phyloP scores from a whole-genome alignment of 2,329 filamentous ascomycete genomes.

The Neoascochyta sp. region DNA sequence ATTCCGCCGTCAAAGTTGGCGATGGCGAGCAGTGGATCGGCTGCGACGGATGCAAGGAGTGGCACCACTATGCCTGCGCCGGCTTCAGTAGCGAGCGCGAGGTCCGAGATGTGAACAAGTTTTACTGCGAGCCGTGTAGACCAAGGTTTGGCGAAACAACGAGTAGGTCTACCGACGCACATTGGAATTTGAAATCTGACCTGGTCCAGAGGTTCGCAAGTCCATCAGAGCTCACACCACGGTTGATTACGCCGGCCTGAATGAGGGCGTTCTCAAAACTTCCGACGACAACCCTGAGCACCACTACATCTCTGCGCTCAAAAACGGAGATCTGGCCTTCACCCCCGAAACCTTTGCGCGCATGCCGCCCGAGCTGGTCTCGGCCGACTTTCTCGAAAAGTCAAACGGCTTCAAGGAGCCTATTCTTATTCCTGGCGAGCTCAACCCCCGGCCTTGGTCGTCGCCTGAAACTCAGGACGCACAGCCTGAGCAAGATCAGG shows the following conservation, averaged over 20 bases:
- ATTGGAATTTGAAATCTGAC: constrained; percentile 26
- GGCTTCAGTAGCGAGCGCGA: constrained; percentile 63
- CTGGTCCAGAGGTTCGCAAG: constrained; percentile 54
- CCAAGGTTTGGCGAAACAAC: constrained; percentile 61
- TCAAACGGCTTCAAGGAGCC: constrained; percentile 62
- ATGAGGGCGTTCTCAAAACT: constrained; percentile 63
- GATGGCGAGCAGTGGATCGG: constrained; percentile 63
- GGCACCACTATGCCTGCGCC: constrained; percentile 66
- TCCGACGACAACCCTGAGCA: constrained; percentile 62
- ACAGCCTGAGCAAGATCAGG: constrained; percentile 9
- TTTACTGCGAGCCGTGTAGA: constrained; percentile 59
- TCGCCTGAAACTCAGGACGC: constrained; percentile 18
- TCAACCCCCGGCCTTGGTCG: constrained; percentile 51
- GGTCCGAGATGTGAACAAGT: constrained; percentile 65
- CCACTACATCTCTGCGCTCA: constrained; percentile 65
- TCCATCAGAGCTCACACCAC: constrained; percentile 61
- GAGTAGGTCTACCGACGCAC: constrained; percentile 39
- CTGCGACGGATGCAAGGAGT: constrained; percentile 65
- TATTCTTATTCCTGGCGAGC: constrained; percentile 61
- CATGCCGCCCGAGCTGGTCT: constrained; percentile 61
- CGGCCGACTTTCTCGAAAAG: constrained; percentile 60
- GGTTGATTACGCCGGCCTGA: constrained; percentile 65
- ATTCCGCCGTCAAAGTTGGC: constrained; percentile 50
- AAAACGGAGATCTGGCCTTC: constrained; percentile 60
- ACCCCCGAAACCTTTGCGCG: constrained; percentile 60